Evolutionary conservation across 2,329 filamentous ascomycete genomes (phyloP), one percentile per base, ranked within the genome.

Genomic region (Trichoderma breve): DNA sequence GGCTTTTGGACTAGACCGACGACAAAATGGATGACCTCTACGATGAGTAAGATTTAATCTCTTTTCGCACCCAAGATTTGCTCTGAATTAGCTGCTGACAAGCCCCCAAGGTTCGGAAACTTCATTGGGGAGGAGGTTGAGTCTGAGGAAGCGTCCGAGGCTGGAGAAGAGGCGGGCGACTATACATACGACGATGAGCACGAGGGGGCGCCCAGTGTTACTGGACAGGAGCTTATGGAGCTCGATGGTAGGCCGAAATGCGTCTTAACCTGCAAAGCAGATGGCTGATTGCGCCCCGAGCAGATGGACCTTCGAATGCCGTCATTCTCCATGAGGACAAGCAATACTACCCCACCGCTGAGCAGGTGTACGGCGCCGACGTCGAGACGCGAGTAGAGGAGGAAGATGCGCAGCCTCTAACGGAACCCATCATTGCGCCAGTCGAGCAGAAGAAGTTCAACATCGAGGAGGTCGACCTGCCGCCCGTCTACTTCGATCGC

Each of bases 271-370:
- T 36, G n/a, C 18, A 39, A 47, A 34, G 21, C 30, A 72, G 21
- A 47, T 34, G 32, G 47, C 58, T 68, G 62, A 72, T 34, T 63
- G 53, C 60, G 11, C 28, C 39, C 47, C 60, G 55, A 34, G 73
- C 75, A 88, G 90, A 94, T 81, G 94, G 93, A 15, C 93, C 95
- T 4, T 98, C 95, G 6, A 99, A 98, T 81, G 95, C 96, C 66
- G 94, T 99, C n/a, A 89, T 99, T 72, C 88, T 99, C 60, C 96
- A 99, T 83, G 96, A 99, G 86, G 96, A 99, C 84, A 99, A 99
- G 82, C 96, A 98, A 81, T 99, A 99, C 83, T 99, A 99, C 80
- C 96, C 96, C 34, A 97, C 95, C n/a, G 96, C 96, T 71, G 91
- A 95, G 79, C 96, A 99, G 82, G 91, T 97, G 55, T 99, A 98